Percentiles rank a stretch among this genome's conserved stretches.
Evolutionary conservation across 1,139 yeast species (phyloP).

Genomic region (Lodderomyces elongisporus): DNA sequence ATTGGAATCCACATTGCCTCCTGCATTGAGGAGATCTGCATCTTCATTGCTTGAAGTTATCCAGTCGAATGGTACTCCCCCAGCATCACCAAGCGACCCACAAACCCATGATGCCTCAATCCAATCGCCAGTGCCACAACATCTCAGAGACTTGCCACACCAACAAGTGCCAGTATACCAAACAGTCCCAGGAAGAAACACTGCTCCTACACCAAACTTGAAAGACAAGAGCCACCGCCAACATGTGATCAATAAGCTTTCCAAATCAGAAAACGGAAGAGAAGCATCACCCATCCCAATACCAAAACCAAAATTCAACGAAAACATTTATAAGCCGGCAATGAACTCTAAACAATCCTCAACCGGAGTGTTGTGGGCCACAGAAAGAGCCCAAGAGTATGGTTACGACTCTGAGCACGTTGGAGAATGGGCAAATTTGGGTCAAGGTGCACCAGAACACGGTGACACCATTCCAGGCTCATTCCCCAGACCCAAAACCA

Average conservation of each 20-base stretch:
- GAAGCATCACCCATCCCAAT: constrained; percentile 48
- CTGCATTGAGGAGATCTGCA: constrained; percentile 36
- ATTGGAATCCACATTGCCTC: constrained; percentile 44
- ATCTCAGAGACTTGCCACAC: constrained; percentile 4
- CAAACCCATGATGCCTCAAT: constrained; percentile 4
- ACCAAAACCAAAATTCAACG: constrained; percentile 45
- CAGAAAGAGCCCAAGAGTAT: constrained; percentile 59
- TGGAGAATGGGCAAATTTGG: constrained; percentile 58
- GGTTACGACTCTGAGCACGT: constrained; percentile 49
- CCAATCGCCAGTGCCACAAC: constrained; percentile 12
- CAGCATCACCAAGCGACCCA: not conserved
- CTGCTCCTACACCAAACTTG: constrained; percentile 13
- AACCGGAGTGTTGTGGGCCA: constrained; percentile 68
- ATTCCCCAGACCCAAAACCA: constrained; percentile 49
- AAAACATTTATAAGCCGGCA: constrained; percentile 52
- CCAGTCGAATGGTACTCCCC: constrained; percentile 12
- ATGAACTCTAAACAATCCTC: constrained; percentile 59
- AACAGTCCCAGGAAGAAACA: constrained; percentile 10
- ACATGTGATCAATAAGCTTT: constrained; percentile 28
- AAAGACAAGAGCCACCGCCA: constrained; percentile 12
- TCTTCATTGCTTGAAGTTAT: constrained; percentile 36
- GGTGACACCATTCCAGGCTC: constrained; percentile 61
- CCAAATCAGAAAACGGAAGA: constrained; percentile 32
- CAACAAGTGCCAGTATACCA: constrained; percentile 6
- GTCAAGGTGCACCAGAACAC: constrained; percentile 70